Percentiles rank a stretch among this genome's conserved stretches.
phyloP scores from a whole-genome alignment of 345 rosid genomes.

The Trapa bicornis region DNA sequence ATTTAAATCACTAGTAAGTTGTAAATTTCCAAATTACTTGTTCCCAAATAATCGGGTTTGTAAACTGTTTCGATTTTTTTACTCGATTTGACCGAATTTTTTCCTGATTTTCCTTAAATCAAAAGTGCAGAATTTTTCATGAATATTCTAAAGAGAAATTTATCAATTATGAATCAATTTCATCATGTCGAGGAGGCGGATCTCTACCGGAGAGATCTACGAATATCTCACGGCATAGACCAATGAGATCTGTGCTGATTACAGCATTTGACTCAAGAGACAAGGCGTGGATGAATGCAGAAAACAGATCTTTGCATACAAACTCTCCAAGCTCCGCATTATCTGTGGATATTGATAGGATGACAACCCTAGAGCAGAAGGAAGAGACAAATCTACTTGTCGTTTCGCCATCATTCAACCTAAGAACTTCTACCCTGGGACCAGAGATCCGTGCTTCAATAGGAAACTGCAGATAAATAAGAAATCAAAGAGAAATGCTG shows the following conservation, averaged over 20 bases:
- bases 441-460: constrained; percentile 52
- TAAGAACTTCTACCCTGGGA: constrained; percentile 64
- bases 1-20: no score
- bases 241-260: constrained; percentile 61
- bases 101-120: no score
- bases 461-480: constrained; percentile 48
- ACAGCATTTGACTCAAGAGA: constrained; percentile 80
- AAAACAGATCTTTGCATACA: constrained; percentile 66
- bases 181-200: constrained; percentile 79
- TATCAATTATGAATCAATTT: constrained; percentile 2
- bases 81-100: no score
- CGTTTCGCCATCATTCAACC: constrained; percentile 88
- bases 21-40: no score
- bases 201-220: constrained; percentile 67
- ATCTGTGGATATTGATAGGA: constrained; percentile 53
- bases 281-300: constrained; percentile 56
- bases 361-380: constrained; percentile 54
- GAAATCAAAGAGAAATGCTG: constrained; percentile 7
- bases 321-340: constrained; percentile 50
- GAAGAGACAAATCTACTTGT: constrained; percentile 50
- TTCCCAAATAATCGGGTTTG: no score
- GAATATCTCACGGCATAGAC: constrained; percentile 77
- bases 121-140: neutral
- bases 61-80: no score
- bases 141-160: neutral